Percentiles rank a stretch among this genome's conserved stretches.
Conservation (phyloP, 2,329 filamentous ascomycete genomes). For the Boeremia exigua region DNA sequence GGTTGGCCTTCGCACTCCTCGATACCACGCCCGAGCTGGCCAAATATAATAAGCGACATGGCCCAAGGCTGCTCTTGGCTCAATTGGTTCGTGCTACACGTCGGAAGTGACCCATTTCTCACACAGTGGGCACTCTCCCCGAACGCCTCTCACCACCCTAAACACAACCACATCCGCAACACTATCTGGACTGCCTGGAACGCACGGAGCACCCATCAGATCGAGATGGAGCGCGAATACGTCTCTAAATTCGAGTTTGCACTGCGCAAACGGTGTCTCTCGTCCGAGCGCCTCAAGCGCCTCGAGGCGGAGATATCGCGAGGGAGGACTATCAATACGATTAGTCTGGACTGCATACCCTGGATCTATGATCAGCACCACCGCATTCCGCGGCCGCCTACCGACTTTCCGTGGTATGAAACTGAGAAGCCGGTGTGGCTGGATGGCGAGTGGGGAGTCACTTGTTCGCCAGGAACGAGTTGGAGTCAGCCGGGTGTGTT, state of each 20-base stretch:
- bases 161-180: slow-evolving; percentile 10
- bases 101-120: slow-evolving; percentile 19
- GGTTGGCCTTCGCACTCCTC: not conserved
- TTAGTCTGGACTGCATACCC: slow-evolving; percentile 28
- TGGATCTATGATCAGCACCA: slow-evolving; percentile 26
- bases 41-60: slow-evolving; percentile 19
- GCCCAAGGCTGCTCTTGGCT: slow-evolving; percentile 28
- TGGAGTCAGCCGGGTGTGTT: slow-evolving; percentile 10
- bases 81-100: slow-evolving; percentile 22
- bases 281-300: slow-evolving; percentile 10
- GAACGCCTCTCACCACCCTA: not conserved
- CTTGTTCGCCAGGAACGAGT: not conserved
- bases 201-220: slow-evolving; percentile 14
- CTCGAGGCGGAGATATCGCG: slow-evolving; percentile 18
- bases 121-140: slow-evolving; percentile 17
- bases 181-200: slow-evolving; percentile 16
- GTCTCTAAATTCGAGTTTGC: slow-evolving; percentile 23
- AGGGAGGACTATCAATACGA: slow-evolving; percentile 22
- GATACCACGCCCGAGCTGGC: slow-evolving; percentile 10
- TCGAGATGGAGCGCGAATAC: slow-evolving; percentile 26
- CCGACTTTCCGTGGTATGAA: slow-evolving; percentile 24
- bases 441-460: slow-evolving; percentile 8
- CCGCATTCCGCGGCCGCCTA: slow-evolving; percentile 5
- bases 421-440: slow-evolving; percentile 7
- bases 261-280: slow-evolving; percentile 22